Evolutionary conservation across 2,329 filamentous ascomycete species (phyloP), one percentile per base, ranked within the genome.

Genomic region (Penicillium sp.): DNA sequence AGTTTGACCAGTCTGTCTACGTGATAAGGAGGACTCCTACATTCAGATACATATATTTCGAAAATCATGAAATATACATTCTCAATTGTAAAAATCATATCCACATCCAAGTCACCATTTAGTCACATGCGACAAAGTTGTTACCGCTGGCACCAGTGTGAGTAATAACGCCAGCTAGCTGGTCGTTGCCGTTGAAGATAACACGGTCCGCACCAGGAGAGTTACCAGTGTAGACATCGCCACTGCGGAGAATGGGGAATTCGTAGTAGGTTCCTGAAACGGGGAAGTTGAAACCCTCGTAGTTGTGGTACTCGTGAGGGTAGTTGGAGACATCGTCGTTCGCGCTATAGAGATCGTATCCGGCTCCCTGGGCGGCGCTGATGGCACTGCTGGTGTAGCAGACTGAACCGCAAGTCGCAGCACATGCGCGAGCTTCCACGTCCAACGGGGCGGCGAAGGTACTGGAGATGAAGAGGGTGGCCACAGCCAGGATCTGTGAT

Each of bases 81-180:
- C 9, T 35, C 14, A 35, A n/a, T 5, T 46, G 13, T 24, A 35
- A 34, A 35, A n/a, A 24, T 84, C 82, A 85, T 3, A 50, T 14
- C 20, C 13, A 35, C 34, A 31, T 52, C 42, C 37, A 50, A 32
- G 38, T 14, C 8, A 50, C 38, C 13, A 32, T 55, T 20, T 60
- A 65, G 37, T 32, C 50, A 58, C 87, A 89, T n/a, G 78, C 81
- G 54, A 89, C 85, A 72, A 90, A 90, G 72, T 82, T 78, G 70
- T 89, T 85, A 8, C 85, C 85, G 49, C 80, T 83, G 18, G 87
- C 87, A 29, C 87, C 87, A 22, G 85, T 88, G 67, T 90, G 88
- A 0, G 88, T 90, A 60, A 90, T 88, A 29, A 82, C 76, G 37
- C 85, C 87, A 14, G 85, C 87, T 43, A 83, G 79, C 55, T 80